phyloP scores from a whole-genome alignment of 2,329 filamentous ascomycete genomes.

The Plenodomus tracheiphilus region DNA sequence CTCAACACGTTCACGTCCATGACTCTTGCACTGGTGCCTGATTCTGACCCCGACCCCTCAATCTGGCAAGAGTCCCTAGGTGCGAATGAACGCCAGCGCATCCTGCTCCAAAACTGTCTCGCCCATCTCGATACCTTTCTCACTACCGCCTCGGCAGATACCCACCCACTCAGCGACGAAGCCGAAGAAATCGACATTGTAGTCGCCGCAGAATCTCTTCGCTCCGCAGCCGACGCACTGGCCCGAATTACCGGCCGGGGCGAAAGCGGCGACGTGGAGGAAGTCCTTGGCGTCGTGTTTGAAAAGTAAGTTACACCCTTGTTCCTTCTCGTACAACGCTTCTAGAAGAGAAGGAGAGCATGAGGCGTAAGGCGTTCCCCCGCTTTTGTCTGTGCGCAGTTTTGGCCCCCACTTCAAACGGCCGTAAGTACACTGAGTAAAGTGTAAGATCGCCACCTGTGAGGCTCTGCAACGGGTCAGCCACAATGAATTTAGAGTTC shows the following conservation, averaged over 20 bases:
- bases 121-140: slow-evolving; percentile 74
- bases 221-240: slow-evolving; percentile 50
- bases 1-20: slow-evolving; percentile 69
- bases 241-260: slow-evolving; percentile 86
- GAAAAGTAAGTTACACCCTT: slow-evolving; percentile 72
- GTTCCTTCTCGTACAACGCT: slow-evolving; percentile 4
- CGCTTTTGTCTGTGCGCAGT: slow-evolving; percentile 1
- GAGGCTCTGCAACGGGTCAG: slow-evolving; percentile 4
- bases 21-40: slow-evolving; percentile 59
- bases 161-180: slow-evolving; percentile 1
- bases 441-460: slow-evolving; percentile 1
- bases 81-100: slow-evolving; percentile 85
- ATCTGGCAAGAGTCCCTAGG: slow-evolving; percentile 83
- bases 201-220: slow-evolving; percentile 84
- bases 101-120: slow-evolving; percentile 76
- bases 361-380: slow-evolving; percentile 1
- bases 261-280: slow-evolving; percentile 86
- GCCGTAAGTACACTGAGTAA: too few species aligned
- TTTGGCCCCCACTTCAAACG: slow-evolving; percentile 2
- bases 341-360: not conserved
- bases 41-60: slow-evolving; percentile 57
- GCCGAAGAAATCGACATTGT: slow-evolving; percentile 74
- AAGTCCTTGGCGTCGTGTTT: slow-evolving; percentile 94
- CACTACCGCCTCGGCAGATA: slow-evolving; percentile 51
- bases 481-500: slow-evolving; percentile 25